Conservation (phyloP, 1,139 yeast genomes). For the Kluyveromyces sp. region DNA sequence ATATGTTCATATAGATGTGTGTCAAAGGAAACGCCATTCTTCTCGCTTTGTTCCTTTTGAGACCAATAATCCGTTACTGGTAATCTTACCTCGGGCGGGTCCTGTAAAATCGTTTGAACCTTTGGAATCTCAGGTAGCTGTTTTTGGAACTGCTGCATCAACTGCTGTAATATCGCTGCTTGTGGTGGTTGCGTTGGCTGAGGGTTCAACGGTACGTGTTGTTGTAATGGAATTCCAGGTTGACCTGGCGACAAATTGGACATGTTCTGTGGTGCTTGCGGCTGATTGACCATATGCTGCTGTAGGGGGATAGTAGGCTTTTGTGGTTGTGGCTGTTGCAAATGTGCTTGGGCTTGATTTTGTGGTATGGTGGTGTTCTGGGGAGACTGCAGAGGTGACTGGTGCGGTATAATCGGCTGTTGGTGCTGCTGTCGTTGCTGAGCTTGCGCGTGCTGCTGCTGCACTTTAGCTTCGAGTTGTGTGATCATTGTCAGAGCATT, state of each 20-base stretch:
- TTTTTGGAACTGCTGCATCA: conserved; percentile 10
- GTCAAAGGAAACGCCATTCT: conserved; percentile 40
- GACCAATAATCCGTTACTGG: conserved; percentile 49
- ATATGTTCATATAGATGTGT: conserved; percentile 53
- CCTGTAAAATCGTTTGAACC: conserved; percentile 24
- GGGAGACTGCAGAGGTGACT: conserved; percentile 15
- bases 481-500: conserved; percentile 36
- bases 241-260: not conserved
- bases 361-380: conserved; percentile 15
- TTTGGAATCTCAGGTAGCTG: conserved; percentile 25
- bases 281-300: conserved; percentile 8
- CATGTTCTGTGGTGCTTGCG: conserved; percentile 2
- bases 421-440: conserved; percentile 30
- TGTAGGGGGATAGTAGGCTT: conserved; percentile 12
- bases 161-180: conserved; percentile 8
- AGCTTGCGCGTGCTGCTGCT: conserved; percentile 25
- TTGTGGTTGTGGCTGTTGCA: conserved; percentile 17
- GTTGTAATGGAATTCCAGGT: not conserved
- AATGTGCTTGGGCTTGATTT: conserved; percentile 15
- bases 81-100: conserved; percentile 26
- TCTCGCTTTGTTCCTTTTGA: conserved; percentile 38
- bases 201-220: conserved; percentile 2
- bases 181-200: conserved; percentile 4
- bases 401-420: conserved; percentile 12
- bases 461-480: conserved; percentile 33